A percentile compares a stretch with the other conserved stretches of the same genome.
Evolutionary conservation across 768 basidiomycete genomes (phyloP).

Genomic region (Tricholoma sp.): DNA sequence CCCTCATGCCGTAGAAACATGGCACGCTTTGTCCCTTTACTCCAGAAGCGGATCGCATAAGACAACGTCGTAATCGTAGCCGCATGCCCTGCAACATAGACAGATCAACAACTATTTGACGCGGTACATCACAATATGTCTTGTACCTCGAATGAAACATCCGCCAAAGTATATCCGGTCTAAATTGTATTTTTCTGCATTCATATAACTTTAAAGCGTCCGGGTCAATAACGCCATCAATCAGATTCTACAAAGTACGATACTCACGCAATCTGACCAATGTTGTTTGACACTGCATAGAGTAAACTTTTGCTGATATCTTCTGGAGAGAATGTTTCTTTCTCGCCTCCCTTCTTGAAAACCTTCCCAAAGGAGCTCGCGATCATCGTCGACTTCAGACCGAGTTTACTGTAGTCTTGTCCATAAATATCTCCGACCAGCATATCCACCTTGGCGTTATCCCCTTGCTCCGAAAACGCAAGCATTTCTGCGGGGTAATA

Average conservation of each 20-base stretch:
- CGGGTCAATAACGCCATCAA: neutral
- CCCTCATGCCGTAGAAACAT: conserved; percentile 97
- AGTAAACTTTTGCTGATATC: conserved; percentile 93
- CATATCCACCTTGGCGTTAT: conserved; percentile 96
- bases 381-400: conserved; percentile 96
- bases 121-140: conserved; percentile 2
- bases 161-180: conserved; percentile 99
- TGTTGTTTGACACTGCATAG: conserved; percentile 97
- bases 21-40: conserved; percentile 93
- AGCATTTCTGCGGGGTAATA: conserved; percentile 75
- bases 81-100: conserved; percentile 67
- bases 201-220: conserved; percentile 76
- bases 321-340: conserved; percentile 76
- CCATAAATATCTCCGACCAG: conserved; percentile 99
- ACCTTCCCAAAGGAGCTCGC: conserved; percentile 99
- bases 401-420: conserved; percentile 92
- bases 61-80: conserved; percentile 96
- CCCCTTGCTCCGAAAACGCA: conserved; percentile 85
- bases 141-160: conserved; percentile 92
- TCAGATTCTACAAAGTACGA: conserved; percentile 2
- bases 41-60: conserved; percentile 99
- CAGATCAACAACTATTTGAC: conserved; percentile 8
- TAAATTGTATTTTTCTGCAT: conserved; percentile 96
- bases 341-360: conserved; percentile 83
- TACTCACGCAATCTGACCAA: conserved; percentile 98